Base-by-base conservation (phyloP, 352 stramenopile genomes). In the Phytophthora sojae region DNA sequence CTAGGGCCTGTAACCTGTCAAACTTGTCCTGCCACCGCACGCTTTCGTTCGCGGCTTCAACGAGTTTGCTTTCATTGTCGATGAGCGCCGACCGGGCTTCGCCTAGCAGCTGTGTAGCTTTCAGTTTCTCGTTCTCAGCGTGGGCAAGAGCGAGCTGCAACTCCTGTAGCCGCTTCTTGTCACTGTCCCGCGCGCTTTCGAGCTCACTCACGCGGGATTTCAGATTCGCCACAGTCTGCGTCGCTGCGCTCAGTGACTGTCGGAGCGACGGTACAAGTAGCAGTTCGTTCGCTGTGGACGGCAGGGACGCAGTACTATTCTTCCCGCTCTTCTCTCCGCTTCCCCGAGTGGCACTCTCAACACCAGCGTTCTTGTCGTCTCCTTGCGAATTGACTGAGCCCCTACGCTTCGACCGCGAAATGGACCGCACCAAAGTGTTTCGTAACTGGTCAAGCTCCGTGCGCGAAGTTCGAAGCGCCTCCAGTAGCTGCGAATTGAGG, bases 401-500 rank as follows among this genome's bases (percentile, higher is more conserved):
- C 45, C 17, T 64, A 47, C 45, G 51, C 61, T 64, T 71, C 19
- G 64, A 21, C 26, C 59, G 65, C 12, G 61, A 61, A 30, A 57
- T 73, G 11, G 69, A 69, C 21, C 74, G 79, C 9, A 80, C 49
- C 19, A 93, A 62, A 19, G 86, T 80, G 60, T 86, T 88, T 42
- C 86, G 85, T 32, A 91, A 44, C 7, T 82, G 81, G 21, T 85
- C 83, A 3, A 80, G 73, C 17, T 93, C 85, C 2, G 60, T 62
- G 6, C 73, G 80, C 11, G 66, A 76, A 9, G 69, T 67, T 32
- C 79, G 73, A 17, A 93, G 61, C 0, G 80, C 75, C 17, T 89
- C 79, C 50, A 90, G 75, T 23, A 93, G 71, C 55, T 93, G 78
- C 12, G 64, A 57, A 62, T 90, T 91, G 17, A 78, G 69, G 4